Evolutionary conservation across 106 monocot genomes (phyloP).

Genomic region (Dioscorea dumetorum): DNA sequence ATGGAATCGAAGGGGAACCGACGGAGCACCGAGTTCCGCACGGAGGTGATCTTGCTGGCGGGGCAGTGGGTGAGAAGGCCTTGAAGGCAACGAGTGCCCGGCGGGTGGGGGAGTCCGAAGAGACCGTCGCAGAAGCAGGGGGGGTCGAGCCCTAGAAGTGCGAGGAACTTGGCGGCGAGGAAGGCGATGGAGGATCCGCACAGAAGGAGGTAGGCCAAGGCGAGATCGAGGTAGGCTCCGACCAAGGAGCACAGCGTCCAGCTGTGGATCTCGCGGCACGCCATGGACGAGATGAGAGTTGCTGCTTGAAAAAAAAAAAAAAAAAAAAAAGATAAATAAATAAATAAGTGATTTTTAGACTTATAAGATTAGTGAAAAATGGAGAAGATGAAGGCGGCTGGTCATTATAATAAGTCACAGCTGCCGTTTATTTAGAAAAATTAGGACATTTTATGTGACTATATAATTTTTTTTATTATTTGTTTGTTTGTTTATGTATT

Average conservation of each 20-base stretch:
- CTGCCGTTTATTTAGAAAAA: too few species aligned
- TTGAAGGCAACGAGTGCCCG: constrained; percentile 11
- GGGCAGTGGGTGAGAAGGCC: constrained; percentile 13
- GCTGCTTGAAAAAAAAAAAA: too few species aligned
- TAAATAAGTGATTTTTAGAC: too few species aligned
- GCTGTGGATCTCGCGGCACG: constrained; percentile 12
- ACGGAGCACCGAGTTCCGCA: constrained; percentile 10
- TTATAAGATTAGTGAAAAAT: too few species aligned
- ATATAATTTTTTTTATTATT: too few species aligned
- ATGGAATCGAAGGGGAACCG: constrained; percentile 34
- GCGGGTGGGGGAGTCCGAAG: constrained; percentile 5
- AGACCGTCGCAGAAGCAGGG: constrained; percentile 42
- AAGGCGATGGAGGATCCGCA: constrained; percentile 44
- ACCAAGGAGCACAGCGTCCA: constrained; percentile 52
- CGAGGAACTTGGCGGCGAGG: constrained; percentile 36
- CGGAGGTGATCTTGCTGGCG: constrained; percentile 4
- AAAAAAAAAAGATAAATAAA: too few species aligned
- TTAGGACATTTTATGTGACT: too few species aligned
- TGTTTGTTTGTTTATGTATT: too few species aligned
- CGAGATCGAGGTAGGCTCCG: constrained; percentile 62
- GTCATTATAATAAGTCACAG: too few species aligned
- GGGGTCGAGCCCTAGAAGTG: constrained; percentile 44
- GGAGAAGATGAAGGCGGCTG: too few species aligned
- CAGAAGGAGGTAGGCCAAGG: constrained; percentile 59
- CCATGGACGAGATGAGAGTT: background rate